phyloP scores from a whole-genome alignment of 768 basidiomycete genomes.

The Tylopilus balloui region DNA sequence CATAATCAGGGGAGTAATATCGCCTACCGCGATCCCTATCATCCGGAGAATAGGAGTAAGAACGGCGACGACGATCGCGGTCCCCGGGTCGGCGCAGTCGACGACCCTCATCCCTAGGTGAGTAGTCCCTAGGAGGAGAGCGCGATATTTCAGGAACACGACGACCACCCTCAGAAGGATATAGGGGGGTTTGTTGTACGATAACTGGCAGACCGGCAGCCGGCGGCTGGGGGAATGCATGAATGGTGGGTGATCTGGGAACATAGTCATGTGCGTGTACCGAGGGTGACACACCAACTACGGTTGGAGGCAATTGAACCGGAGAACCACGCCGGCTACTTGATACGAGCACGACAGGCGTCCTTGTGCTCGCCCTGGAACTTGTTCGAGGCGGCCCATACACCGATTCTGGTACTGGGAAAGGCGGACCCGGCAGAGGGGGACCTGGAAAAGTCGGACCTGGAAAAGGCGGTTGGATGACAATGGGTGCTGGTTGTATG shows the following conservation, averaged over 20 bases:
- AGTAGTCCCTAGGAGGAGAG: constrained; percentile 6
- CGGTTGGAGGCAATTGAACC: constrained; percentile 15
- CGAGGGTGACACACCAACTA: constrained; percentile 14
- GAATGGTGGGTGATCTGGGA: constrained; percentile 25
- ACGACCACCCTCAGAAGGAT: constrained; percentile 6
- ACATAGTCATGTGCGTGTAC: constrained; percentile 6
- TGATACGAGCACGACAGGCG: constrained; percentile 16
- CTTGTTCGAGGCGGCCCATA: constrained; percentile 15
- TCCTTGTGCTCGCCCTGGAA: constrained; percentile 15
- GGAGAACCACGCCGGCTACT: constrained; percentile 22
- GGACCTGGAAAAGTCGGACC: constrained; percentile 2
- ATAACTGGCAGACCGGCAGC: constrained; percentile 3
- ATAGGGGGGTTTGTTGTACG: constrained; percentile 9
- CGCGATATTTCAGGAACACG: constrained; percentile 4
- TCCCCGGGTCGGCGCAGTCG: not conserved
- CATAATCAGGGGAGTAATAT: constrained; percentile 12
- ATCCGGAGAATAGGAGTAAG: constrained; percentile 24
- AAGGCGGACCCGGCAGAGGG: not conserved
- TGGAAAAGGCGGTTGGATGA: constrained; percentile 17
- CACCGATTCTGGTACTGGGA: constrained; percentile 6
- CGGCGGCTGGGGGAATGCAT: constrained; percentile 15
- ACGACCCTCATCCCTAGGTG: constrained; percentile 2
- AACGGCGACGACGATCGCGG: constrained; percentile 14
- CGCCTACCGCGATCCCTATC: constrained; percentile 2
- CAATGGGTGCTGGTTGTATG: constrained; percentile 1